These are phyloP conservation scores for Thraustotheca clavata DNA, from an alignment of 352 stramenopile genomes.

Conservation along the genomic window DNA sequence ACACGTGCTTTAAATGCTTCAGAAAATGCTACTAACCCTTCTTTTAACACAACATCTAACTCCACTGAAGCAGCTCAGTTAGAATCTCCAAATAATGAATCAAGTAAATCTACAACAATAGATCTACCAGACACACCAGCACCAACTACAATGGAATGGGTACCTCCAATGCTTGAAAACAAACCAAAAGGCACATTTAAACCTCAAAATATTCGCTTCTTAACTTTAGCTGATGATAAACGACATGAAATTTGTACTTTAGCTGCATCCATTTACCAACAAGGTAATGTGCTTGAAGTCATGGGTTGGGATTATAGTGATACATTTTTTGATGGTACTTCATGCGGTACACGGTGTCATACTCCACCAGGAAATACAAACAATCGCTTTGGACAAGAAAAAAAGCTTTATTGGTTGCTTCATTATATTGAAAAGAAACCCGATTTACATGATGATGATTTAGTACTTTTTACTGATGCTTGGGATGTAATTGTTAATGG, in stretches of 20 bases:
- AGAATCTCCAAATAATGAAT: neutral
- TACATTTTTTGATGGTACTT: conserved; percentile 14
- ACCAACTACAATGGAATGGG: neutral
- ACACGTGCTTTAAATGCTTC: too few relatives aligned
- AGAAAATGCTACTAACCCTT: neutral
- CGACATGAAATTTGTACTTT: neutral
- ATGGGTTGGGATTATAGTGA: conserved; percentile 18
- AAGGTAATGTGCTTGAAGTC: neutral
- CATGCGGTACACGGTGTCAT: neutral
- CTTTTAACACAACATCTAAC: neutral
- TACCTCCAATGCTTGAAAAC: neutral
- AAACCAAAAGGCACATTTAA: neutral
- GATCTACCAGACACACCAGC: neutral
- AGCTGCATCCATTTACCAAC: conserved; percentile 8
- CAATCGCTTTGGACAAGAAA: conserved; percentile 10
- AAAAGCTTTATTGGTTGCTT: conserved; percentile 16
- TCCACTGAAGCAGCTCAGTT: neutral
- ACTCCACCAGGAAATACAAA: neutral
- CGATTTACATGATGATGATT: conserved; percentile 14
- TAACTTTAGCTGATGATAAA: neutral
- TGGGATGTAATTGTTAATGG: conserved; percentile 15
- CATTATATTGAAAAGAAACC: conserved; percentile 14
- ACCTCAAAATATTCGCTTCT: neutral
- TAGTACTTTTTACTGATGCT: conserved; percentile 16
- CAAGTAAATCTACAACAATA: neutral